Evolutionary conservation across 345 rosid genomes (phyloP), one percentile per base, ranked within the genome.

Genomic region (Hibiscus trionum): DNA sequence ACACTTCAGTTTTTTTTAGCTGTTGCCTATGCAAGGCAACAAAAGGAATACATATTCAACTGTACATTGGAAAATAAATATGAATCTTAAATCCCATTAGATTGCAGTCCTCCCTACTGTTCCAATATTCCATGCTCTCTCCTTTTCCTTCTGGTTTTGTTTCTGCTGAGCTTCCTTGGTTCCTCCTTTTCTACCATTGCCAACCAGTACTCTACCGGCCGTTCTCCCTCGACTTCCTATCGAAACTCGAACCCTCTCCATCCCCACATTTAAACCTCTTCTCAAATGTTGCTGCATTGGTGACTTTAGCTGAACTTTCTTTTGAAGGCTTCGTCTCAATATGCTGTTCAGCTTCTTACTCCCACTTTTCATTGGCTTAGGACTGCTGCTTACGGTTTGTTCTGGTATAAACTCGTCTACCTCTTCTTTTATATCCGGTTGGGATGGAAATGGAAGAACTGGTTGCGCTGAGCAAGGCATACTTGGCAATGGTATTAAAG

Each of bases 201-300:
- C 88, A 21, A 21, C 72, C 52, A 86, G 55, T 50, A 88, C 82
- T 72, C 94, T 82, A 2, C 85, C 86, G 33, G 84, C 90, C 79
- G 80, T 79, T 83, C 83, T 86, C 75, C 97, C 97, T 82, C 97
- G 75, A 76, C 86, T 90, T 77, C 98, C 97, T 10, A 91, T 90
- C 0, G 97, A 94, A 35, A 94, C 83, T 70, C 97, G 81, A 61
- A 91, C 90, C 77, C 79, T 90, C 80, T 91, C 97, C 91, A 78
- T 85, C 4, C 98, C 93, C 1, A 94, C 95, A 75, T 86, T 91
- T 69, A 94, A 91, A 42, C 85, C 88, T 79, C 86, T 86, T 79
- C 96, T 85, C 24, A 21, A 21, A 21, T 21, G 24, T 21, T 21
- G 24, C 73, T 82, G 93, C 85, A 87, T 71, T 39, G 87, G 87